phyloP scores from a whole-genome alignment of 306 rosid species.

The Lotus japonicus region DNA sequence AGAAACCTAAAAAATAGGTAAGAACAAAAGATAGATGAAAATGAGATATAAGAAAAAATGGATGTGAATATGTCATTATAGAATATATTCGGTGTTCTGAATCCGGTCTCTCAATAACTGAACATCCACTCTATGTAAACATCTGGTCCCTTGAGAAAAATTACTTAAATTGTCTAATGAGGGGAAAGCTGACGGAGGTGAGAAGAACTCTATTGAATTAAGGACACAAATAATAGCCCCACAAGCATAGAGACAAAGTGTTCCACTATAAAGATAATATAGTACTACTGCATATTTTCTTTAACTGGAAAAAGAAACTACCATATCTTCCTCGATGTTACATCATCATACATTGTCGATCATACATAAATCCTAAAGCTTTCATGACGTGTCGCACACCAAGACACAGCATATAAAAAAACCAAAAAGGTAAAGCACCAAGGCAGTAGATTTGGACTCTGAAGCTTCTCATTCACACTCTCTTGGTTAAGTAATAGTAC shows the following conservation, averaged over 20 bases:
- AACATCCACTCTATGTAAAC: neutral
- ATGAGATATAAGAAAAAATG: no score
- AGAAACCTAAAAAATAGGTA: no score
- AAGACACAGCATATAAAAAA: slow-evolving; percentile 29
- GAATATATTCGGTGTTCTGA: neutral
- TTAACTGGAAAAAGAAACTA: slow-evolving; percentile 15
- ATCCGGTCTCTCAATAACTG: neutral
- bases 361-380: slow-evolving; percentile 43
- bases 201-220: neutral
- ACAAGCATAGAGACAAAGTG: slow-evolving; percentile 15
- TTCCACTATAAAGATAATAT: slow-evolving; percentile 1
- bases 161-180: neutral
- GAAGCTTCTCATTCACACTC: slow-evolving; percentile 52
- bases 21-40: no score
- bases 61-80: no score
- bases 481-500: slow-evolving; percentile 16
- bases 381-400: slow-evolving; percentile 37
- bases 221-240: slow-evolving; percentile 1
- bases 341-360: no score
- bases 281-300: slow-evolving; percentile 17
- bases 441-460: slow-evolving; percentile 49
- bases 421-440: slow-evolving; percentile 29
- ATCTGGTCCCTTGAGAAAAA: neutral
- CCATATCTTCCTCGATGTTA: slow-evolving; percentile 61
- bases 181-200: neutral